These are phyloP conservation scores for Prosopis cineraria DNA, from an alignment of 306 rosid species.

Conservation along the genomic window DNA sequence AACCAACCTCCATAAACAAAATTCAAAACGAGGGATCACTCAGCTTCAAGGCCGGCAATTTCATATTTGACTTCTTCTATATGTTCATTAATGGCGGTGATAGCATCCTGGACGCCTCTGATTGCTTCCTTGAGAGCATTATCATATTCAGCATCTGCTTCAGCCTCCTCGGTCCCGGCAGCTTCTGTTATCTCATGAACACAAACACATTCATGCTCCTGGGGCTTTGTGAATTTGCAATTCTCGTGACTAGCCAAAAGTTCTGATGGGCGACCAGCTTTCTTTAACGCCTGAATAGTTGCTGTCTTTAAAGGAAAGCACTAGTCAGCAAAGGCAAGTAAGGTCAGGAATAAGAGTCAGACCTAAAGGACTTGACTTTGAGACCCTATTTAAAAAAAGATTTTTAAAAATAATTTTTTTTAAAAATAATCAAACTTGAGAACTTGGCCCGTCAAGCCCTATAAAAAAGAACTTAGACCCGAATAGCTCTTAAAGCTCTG, in stretches of 20 bases:
- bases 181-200: constrained; percentile 85
- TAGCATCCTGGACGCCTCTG: constrained; percentile 84
- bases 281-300: constrained; percentile 80
- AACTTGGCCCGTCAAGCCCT: no score
- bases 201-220: constrained; percentile 74
- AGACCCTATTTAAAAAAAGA: no score
- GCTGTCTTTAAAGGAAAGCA: constrained; percentile 63
- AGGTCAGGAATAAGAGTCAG: no score
- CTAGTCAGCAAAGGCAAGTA: constrained; percentile 25
- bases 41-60: constrained; percentile 81
- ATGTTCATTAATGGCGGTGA: constrained; percentile 80
- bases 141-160: constrained; percentile 83
- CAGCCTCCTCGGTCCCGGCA: constrained; percentile 91
- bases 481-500: no score
- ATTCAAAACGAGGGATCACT: constrained; percentile 29
- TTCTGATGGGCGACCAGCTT: constrained; percentile 85
- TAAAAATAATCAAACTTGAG: no score
- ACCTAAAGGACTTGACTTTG: no score
- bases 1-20: constrained; percentile 2
- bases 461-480: no score
- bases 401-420: no score
- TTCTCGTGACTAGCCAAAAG: constrained; percentile 81
- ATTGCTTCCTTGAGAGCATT: constrained; percentile 89
- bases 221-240: constrained; percentile 66
- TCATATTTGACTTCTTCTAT: constrained; percentile 93